phyloP scores from a whole-genome alignment of 345 rosid species.

The Syzygium oleosum region DNA sequence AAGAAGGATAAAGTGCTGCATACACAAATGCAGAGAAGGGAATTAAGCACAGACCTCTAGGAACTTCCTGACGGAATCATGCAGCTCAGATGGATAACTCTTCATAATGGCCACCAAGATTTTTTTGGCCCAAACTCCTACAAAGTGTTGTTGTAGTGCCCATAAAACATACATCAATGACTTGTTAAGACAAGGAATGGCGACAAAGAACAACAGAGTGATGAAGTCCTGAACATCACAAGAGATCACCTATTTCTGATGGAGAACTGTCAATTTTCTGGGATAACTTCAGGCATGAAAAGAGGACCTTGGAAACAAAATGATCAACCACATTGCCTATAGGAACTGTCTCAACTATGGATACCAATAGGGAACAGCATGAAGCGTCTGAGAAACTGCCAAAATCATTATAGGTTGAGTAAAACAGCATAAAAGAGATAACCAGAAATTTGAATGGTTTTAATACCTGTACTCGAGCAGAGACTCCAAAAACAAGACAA shows the following conservation, averaged over 20 bases:
- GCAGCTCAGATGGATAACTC: constrained; percentile 67
- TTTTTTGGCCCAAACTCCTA: constrained; percentile 73
- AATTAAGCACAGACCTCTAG: constrained; percentile 42
- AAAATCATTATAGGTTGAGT: background rate
- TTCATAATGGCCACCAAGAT: constrained; percentile 48
- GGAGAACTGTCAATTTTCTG: constrained; percentile 34
- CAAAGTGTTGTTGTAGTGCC: background rate
- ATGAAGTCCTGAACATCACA: background rate
- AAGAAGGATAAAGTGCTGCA: background rate
- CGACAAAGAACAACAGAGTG: background rate
- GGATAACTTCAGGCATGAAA: constrained; percentile 49
- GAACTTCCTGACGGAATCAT: constrained; percentile 39
- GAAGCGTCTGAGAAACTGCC: constrained; percentile 65
- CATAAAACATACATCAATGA: background rate
- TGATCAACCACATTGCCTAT: constrained; percentile 36
- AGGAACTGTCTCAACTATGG: constrained; percentile 64
- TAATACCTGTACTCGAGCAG: constrained; percentile 59
- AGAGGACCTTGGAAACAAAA: constrained; percentile 52
- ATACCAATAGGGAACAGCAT: constrained; percentile 33
- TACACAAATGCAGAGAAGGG: background rate
- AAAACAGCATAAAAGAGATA: background rate
- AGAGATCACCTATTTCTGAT: constrained; percentile 41
- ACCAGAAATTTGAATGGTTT: background rate
- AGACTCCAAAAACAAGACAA: constrained; percentile 51
- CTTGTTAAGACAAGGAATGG: background rate